These are phyloP conservation scores for Podosphaera fusca DNA, from an alignment of 2,329 filamentous ascomycete species.

Conservation along the genomic window DNA sequence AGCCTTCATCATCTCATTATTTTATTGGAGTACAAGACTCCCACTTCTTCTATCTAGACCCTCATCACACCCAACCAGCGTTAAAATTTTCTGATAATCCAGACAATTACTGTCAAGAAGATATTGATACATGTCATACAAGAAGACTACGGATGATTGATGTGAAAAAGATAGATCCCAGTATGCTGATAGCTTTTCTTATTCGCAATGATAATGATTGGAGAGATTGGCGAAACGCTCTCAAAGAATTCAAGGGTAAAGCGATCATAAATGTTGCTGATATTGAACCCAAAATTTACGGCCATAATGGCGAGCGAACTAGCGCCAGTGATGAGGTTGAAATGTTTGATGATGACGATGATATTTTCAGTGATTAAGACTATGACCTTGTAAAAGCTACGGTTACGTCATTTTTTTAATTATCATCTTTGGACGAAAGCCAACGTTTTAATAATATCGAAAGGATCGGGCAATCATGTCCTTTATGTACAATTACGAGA, in stretches of 20 bases:
- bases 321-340: constrained; percentile 75
- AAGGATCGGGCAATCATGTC: too few relatives aligned
- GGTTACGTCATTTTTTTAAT: too few relatives aligned
- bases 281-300: constrained; percentile 33
- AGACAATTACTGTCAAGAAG: constrained; percentile 40
- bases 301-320: constrained; percentile 33
- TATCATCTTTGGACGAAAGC: too few relatives aligned
- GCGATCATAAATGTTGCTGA: constrained; percentile 68
- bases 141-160: constrained; percentile 61
- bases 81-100: constrained; percentile 39
- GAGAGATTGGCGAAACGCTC: constrained; percentile 54
- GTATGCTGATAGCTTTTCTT: constrained; percentile 88
- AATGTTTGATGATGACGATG: constrained; percentile 52
- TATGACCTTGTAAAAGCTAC: too few relatives aligned
- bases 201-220: constrained; percentile 69
- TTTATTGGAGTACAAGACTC: constrained; percentile 52
- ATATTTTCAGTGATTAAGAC: constrained; percentile 6
- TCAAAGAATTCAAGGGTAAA: constrained; percentile 58
- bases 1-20: constrained; percentile 61
- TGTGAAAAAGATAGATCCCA: constrained; percentile 86
- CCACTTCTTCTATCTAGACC: constrained; percentile 83
- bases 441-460: too few relatives aligned
- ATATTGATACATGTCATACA: constrained; percentile 70
- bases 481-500: too few relatives aligned
- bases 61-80: constrained; percentile 61